Conservation (phyloP, 176 grass and related monocot genomes). For the Elymus sibiricus region DNA sequence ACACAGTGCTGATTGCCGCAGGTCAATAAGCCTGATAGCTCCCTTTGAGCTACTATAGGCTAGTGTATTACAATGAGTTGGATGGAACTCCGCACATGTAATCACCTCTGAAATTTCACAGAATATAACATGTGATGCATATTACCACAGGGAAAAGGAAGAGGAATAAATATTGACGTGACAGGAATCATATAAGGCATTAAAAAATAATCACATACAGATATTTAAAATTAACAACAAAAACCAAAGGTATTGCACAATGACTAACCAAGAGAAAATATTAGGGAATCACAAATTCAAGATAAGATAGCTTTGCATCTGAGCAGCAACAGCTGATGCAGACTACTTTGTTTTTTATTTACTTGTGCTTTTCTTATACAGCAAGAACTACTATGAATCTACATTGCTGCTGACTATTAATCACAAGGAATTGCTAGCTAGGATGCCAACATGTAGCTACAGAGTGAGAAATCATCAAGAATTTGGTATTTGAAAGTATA, state of each 20-base stretch:
- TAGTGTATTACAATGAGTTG: slow-evolving; percentile 79
- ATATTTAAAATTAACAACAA: slow-evolving; percentile 7
- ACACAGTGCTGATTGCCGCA: slow-evolving; percentile 86
- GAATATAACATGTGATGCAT: slow-evolving; percentile 34
- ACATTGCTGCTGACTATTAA: neutral
- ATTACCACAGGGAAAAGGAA: slow-evolving; percentile 5
- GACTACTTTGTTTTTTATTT: neutral
- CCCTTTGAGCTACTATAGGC: slow-evolving; percentile 97
- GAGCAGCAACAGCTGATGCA: slow-evolving; percentile 1
- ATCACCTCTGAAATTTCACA: slow-evolving; percentile 86
- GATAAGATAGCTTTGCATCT: neutral
- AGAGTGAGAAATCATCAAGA: neutral
- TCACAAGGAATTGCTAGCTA: neutral
- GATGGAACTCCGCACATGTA: slow-evolving; percentile 92
- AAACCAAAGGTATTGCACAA: slow-evolving; percentile 1
- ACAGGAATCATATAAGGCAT: slow-evolving; percentile 12
- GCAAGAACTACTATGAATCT: neutral
- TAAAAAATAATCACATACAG: neutral
- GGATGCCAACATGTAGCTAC: neutral
- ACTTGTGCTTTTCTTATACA: slow-evolving; percentile 15
- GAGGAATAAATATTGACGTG: neutral
- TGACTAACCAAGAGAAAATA: slow-evolving; percentile 17
- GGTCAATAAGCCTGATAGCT: slow-evolving; percentile 86
- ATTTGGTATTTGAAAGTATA: neutral
- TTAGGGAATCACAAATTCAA: slow-evolving; percentile 10